Evolutionary conservation across 1,139 yeast genomes (phyloP).

Genomic region (Suhomyces taliae): DNA sequence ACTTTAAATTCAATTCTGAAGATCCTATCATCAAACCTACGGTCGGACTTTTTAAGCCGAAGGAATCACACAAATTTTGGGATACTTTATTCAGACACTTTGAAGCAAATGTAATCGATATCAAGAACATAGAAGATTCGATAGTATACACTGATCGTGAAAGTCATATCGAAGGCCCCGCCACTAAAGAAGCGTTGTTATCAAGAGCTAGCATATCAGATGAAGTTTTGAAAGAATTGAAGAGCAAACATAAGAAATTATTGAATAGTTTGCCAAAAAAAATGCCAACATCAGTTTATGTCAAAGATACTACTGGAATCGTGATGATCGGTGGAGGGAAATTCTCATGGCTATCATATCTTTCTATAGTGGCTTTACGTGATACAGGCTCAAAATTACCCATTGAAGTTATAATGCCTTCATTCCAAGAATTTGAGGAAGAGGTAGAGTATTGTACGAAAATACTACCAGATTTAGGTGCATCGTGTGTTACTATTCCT

Average conservation of each 20-base stretch:
- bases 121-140: constrained; percentile 18
- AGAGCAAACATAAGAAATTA: constrained; percentile 25
- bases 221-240: constrained; percentile 24
- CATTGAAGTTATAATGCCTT: constrained; percentile 40
- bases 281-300: constrained; percentile 26
- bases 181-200: constrained; percentile 28
- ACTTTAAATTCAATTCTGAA: not conserved
- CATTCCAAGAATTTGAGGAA: constrained; percentile 26
- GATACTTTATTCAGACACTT: constrained; percentile 15
- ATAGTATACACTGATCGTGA: constrained; percentile 25
- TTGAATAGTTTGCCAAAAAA: constrained; percentile 26
- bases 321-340: constrained; percentile 42
- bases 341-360: constrained; percentile 42
- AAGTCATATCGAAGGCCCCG: constrained; percentile 25
- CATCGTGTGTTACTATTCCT: constrained; percentile 26
- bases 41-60: constrained; percentile 10
- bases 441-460: constrained; percentile 17
- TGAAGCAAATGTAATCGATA: constrained; percentile 12
- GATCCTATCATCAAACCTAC: constrained; percentile 8
- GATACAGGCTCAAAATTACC: constrained; percentile 39
- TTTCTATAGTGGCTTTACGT: constrained; percentile 34
- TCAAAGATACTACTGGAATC: constrained; percentile 29
- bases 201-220: constrained; percentile 31
- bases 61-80: constrained; percentile 20
- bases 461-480: constrained; percentile 17